Evolutionary conservation across 2,329 filamentous ascomycete genomes (phyloP).

Genomic region (Monilinia fructicola): DNA sequence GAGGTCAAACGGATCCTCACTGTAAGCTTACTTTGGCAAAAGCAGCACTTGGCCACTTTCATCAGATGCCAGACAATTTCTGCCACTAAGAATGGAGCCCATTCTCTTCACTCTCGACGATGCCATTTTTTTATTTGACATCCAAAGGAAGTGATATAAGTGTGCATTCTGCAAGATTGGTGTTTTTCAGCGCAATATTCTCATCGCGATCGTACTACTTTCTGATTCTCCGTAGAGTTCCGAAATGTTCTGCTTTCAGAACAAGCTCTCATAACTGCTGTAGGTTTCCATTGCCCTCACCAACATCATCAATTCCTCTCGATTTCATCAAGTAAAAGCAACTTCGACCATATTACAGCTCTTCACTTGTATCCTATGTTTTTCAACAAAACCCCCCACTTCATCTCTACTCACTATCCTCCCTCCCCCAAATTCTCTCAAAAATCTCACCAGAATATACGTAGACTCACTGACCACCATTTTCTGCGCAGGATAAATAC

Average conservation of each 20-base stretch:
- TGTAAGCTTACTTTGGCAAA: slow-evolving; percentile 2
- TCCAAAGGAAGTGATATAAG: too few species aligned
- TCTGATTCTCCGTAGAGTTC: not conserved
- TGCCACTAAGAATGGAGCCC: not conserved
- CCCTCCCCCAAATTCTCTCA: not conserved
- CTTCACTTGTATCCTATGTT: not conserved
- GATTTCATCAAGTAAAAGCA: not conserved
- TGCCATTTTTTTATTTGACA: too few species aligned
- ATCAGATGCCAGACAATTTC: not conserved
- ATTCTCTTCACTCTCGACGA: too few species aligned
- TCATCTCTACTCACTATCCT: not conserved
- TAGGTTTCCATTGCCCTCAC: too few species aligned
- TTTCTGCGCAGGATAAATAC: not conserved
- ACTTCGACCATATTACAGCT: not conserved
- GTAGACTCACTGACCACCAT: not conserved
- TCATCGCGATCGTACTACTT: not conserved
- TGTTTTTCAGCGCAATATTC: not conserved
- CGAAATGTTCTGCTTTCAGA: not conserved
- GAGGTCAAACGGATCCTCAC: not conserved
- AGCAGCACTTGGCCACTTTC: not conserved
- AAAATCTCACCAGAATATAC: not conserved
- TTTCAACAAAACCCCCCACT: not conserved
- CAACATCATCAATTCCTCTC: not conserved
- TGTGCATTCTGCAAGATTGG: too few species aligned
- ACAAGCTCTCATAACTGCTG: not conserved